Conservation (phyloP, 2,329 filamentous ascomycete genomes). For the Thermothelomyces thermophilus region DNA sequence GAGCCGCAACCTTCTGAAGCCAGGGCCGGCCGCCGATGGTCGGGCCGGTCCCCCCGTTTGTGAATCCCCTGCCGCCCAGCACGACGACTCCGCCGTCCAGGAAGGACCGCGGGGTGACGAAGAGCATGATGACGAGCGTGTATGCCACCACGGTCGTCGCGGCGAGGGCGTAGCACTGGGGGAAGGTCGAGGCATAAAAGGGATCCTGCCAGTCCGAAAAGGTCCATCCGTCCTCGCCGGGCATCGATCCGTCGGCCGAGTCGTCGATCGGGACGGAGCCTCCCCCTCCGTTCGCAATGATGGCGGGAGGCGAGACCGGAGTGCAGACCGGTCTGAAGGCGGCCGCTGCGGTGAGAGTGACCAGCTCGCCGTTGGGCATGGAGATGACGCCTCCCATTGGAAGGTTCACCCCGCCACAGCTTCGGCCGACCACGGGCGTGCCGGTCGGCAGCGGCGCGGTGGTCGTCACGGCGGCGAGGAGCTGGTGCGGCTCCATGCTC, state of each 20-base stretch:
- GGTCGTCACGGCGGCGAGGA: constrained; percentile 17
- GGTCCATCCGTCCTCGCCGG: constrained; percentile 29
- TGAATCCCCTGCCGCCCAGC: constrained; percentile 75
- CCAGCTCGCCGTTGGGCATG: constrained; percentile 37
- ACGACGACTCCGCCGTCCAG: constrained; percentile 80
- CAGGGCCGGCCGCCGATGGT: constrained; percentile 88
- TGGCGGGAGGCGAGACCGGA: constrained; percentile 33
- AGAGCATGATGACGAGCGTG: constrained; percentile 85
- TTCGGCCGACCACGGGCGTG: constrained; percentile 16
- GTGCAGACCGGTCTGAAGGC: constrained; percentile 55
- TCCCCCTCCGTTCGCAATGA: constrained; percentile 37
- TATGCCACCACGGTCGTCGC: constrained; percentile 87
- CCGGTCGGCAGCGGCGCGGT: constrained; percentile 15
- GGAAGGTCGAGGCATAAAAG: constrained; percentile 90
- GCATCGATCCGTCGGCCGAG: constrained; percentile 14
- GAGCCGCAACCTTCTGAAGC: constrained; percentile 76
- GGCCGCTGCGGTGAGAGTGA: constrained; percentile 54
- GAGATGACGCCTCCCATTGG: constrained; percentile 24
- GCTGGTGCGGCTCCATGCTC: constrained; percentile 25
- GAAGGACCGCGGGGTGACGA: constrained; percentile 92
- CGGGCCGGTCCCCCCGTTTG: constrained; percentile 71
- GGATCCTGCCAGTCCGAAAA: constrained; percentile 69
- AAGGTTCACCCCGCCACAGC: constrained; percentile 23
- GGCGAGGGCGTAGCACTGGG: constrained; percentile 87
- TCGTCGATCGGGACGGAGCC: constrained; percentile 30